Evolutionary conservation across 495 filamentous ascomycete genomes (phyloP).

Genomic region (Oidiodendron maius): DNA sequence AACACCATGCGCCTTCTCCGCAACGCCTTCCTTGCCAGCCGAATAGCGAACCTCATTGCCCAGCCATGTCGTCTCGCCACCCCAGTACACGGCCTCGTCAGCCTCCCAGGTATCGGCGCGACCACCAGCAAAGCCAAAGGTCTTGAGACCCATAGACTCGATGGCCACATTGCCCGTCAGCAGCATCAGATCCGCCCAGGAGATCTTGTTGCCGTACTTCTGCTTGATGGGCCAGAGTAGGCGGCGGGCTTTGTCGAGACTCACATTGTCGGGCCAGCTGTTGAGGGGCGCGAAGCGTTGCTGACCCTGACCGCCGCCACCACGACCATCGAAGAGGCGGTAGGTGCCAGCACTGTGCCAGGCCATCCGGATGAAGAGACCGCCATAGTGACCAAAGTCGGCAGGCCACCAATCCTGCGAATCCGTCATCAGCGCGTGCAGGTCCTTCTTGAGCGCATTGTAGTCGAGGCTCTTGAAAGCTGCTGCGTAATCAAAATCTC

Average conservation of each 20-base stretch:
- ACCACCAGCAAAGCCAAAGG: conserved; percentile 66
- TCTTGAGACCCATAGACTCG: conserved; percentile 69
- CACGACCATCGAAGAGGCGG: conserved; percentile 64
- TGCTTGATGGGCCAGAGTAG: conserved; percentile 76
- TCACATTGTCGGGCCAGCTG: conserved; percentile 75
- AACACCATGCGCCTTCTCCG: conserved; percentile 33
- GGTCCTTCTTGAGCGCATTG: conserved; percentile 63
- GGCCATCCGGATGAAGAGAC: conserved; percentile 70
- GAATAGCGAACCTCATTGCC: conserved; percentile 62
- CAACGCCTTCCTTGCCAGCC: conserved; percentile 37
- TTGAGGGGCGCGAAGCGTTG: conserved; percentile 73
- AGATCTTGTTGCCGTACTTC: conserved; percentile 76
- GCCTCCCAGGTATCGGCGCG: conserved; percentile 65
- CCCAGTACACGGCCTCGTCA: conserved; percentile 71
- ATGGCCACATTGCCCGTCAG: conserved; percentile 68
- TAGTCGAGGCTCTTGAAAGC: conserved; percentile 70
- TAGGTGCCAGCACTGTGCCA: conserved; percentile 75
- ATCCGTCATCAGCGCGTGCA: conserved; percentile 61
- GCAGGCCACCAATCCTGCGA: conserved; percentile 74
- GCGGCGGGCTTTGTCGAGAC: conserved; percentile 70
- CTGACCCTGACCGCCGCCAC: conserved; percentile 64
- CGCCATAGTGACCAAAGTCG: conserved; percentile 72
- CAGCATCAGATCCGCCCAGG: conserved; percentile 65
- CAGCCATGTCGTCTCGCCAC: conserved; percentile 63
- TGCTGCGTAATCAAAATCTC: conserved; percentile 60